phyloP scores from a whole-genome alignment of 805 yeast genomes.

The Ogataea trehaloabstinens region DNA sequence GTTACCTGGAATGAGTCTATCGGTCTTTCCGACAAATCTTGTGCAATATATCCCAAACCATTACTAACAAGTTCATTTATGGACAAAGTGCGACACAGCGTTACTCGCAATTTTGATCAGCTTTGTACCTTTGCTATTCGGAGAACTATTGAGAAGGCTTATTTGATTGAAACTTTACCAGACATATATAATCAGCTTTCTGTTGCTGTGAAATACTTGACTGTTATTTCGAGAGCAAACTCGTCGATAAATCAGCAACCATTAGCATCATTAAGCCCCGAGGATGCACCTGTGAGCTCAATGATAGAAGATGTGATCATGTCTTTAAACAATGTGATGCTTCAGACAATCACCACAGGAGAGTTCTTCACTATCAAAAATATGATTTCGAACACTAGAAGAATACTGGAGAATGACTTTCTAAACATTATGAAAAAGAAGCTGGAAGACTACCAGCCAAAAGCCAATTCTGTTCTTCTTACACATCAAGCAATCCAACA shows the following conservation, averaged over 20 bases:
- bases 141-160: constrained; percentile 78
- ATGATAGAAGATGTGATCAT: constrained; percentile 82
- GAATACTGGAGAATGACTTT: constrained; percentile 63
- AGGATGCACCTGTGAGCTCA: constrained; percentile 71
- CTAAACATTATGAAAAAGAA: constrained; percentile 52
- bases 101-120: constrained; percentile 61
- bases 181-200: constrained; percentile 39
- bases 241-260: constrained; percentile 17
- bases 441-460: constrained; percentile 44
- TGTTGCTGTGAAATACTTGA: constrained; percentile 25
- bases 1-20: constrained; percentile 59
- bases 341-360: constrained; percentile 71
- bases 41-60: constrained; percentile 47
- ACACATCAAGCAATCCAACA: constrained; percentile 19
- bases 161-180: constrained; percentile 77
- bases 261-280: constrained; percentile 37
- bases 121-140: constrained; percentile 67
- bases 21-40: constrained; percentile 22
- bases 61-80: constrained; percentile 54
- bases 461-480: constrained; percentile 28
- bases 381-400: constrained; percentile 53
- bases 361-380: constrained; percentile 53
- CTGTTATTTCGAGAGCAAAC: constrained; percentile 19
- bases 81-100: constrained; percentile 49
- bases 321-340: constrained; percentile 64